Evolutionary conservation across 306 rosid species (phyloP).

Genomic region (Castanospermum australe): DNA sequence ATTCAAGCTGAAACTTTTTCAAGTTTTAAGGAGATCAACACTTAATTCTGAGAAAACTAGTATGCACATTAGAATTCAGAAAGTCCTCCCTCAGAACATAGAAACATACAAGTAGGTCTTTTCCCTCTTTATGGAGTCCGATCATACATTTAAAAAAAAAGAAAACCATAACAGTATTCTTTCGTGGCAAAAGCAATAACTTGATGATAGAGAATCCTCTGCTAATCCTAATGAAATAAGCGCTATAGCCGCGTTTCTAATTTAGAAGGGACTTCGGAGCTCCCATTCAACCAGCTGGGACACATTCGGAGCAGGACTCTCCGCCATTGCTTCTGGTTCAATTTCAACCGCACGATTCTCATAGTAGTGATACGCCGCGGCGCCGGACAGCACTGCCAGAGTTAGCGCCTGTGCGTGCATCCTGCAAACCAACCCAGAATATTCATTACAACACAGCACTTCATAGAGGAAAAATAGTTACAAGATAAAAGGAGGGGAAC

Average conservation of each 20-base stretch:
- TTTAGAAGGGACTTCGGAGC: constrained; percentile 25
- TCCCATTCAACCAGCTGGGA: constrained; percentile 12
- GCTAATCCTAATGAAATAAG: neutral
- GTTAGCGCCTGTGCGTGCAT: constrained; percentile 90
- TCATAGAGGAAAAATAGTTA: neutral
- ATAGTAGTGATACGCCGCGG: constrained; percentile 74
- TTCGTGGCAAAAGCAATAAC: neutral
- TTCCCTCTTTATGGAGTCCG: neutral
- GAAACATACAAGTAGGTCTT: neutral
- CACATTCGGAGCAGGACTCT: constrained; percentile 17
- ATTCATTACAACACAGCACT: neutral
- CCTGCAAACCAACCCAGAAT: constrained; percentile 27
- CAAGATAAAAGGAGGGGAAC: neutral
- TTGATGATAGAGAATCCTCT: neutral
- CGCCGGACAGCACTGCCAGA: constrained; percentile 74
- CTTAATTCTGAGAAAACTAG: neutral
- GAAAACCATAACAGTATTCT: neutral
- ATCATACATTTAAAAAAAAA: too few relatives aligned
- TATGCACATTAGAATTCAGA: neutral
- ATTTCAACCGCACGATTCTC: constrained; percentile 31
- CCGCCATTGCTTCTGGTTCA: neutral
- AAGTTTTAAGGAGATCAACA: too few relatives aligned
- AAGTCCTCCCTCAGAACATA: neutral
- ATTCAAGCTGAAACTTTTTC: too few relatives aligned
- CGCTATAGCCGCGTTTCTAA: neutral